A percentile compares a stretch with the other conserved stretches of the same genome.
phyloP scores from a whole-genome alignment of 371 early-diverging fungal species.

The Coemansia sp. region DNA sequence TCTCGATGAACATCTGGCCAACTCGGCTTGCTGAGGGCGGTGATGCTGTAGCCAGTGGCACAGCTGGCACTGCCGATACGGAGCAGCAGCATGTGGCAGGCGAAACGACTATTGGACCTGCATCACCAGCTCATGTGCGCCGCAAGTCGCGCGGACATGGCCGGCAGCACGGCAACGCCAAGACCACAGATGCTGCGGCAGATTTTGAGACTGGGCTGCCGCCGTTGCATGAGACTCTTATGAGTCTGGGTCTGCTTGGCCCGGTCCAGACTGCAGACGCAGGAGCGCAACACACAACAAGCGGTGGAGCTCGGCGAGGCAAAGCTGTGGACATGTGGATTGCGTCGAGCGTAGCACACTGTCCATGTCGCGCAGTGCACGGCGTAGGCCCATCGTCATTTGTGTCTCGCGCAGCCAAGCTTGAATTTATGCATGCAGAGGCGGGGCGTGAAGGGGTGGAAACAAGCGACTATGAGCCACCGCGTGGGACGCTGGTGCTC shows the following conservation, averaged over 20 bases:
- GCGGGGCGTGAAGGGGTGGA: background rate
- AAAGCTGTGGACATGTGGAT: conserved; percentile 34
- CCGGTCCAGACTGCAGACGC: background rate
- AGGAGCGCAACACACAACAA: background rate
- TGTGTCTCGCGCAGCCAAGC: conserved; percentile 22
- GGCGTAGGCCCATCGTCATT: conserved; percentile 48
- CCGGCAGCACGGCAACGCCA: background rate
- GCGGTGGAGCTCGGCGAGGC: conserved; percentile 6
- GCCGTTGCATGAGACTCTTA: conserved; percentile 23
- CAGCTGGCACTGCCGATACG: background rate
- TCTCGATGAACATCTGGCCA: conserved; percentile 50
- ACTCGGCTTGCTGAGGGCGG: conserved; percentile 3
- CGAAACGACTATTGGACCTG: background rate
- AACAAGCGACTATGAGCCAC: background rate
- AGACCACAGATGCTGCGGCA: background rate
- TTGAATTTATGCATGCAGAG: conserved; percentile 1
- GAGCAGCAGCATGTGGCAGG: background rate
- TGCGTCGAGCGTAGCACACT: conserved; percentile 43
- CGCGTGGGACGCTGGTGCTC: conserved; percentile 32
- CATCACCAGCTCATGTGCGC: conserved; percentile 3
- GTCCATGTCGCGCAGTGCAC: conserved; percentile 43
- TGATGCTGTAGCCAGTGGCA: background rate
- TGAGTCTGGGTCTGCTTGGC: conserved; percentile 19
- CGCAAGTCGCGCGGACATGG: conserved; percentile 4
- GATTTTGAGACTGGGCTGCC: conserved; percentile 13